Evolutionary conservation across 441 rosid species (phyloP).

Genomic region (Adansonia rubrostipa): DNA sequence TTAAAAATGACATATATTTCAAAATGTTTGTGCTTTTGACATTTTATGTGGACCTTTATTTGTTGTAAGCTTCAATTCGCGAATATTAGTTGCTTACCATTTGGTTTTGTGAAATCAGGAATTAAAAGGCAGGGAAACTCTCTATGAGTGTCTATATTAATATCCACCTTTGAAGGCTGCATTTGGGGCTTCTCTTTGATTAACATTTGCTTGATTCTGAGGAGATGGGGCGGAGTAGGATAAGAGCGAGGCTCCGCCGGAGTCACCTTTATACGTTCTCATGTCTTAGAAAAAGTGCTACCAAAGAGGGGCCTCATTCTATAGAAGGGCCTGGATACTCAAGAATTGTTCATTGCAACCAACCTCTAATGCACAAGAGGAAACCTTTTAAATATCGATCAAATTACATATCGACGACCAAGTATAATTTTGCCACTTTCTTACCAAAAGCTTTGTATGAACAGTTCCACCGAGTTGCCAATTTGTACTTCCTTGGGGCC

Average conservation of each 20-base stretch:
- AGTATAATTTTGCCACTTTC: slow-evolving; percentile 74
- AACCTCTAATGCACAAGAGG: slow-evolving; percentile 69
- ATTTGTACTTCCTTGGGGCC: slow-evolving; percentile 89
- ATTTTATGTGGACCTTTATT: background rate
- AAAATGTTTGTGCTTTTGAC: background rate
- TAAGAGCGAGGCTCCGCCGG: slow-evolving; percentile 69
- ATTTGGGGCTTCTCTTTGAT: slow-evolving; percentile 30
- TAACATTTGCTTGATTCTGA: slow-evolving; percentile 24
- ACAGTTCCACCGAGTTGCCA: slow-evolving; percentile 94
- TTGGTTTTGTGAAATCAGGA: slow-evolving; percentile 37
- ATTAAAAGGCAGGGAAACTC: slow-evolving; percentile 28
- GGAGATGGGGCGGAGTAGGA: slow-evolving; percentile 70
- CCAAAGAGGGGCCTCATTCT: slow-evolving; percentile 57
- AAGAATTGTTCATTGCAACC: slow-evolving; percentile 79
- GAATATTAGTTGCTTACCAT: slow-evolving; percentile 6
- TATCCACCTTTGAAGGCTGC: slow-evolving; percentile 33
- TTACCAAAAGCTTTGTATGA: slow-evolving; percentile 90
- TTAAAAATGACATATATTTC: slow-evolving; percentile 21
- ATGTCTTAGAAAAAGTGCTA: slow-evolving; percentile 55
- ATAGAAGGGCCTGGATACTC: slow-evolving; percentile 74
- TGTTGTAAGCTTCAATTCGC: slow-evolving; percentile 21
- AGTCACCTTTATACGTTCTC: slow-evolving; percentile 79
- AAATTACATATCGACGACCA: slow-evolving; percentile 87
- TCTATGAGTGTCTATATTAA: slow-evolving; percentile 25
- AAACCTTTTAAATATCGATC: slow-evolving; percentile 76